Evolutionary conservation across 2,329 filamentous ascomycete genomes (phyloP), one percentile per base, ranked within the genome.

Genomic region (Fusarium agapanthi): DNA sequence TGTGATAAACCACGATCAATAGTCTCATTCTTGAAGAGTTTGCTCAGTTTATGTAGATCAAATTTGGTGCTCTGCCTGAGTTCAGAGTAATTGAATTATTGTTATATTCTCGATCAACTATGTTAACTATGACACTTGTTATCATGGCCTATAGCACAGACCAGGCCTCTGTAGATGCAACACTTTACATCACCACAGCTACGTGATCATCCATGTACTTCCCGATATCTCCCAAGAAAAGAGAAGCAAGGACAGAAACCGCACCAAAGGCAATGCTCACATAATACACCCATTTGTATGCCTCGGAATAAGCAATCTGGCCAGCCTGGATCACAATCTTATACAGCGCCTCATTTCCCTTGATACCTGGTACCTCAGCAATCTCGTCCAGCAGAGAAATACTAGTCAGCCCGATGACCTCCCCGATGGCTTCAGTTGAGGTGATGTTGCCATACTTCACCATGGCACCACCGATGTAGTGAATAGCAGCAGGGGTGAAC

Each of bases 251-350:
- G 3, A 54, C 35, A 5, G 50, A 40, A 40, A 54, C 50, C 2
- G 1, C 34, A 28, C 50, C 50, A 50, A n/a, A n/a, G 0, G 53
- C 53, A 44, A 44, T 56, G 18, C 53, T 56, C 28, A 56, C 41
- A 51, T 70, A 50, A 50, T 60, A 15, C n/a, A 53, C 30, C 45
- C 35, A 40, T 20, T 54, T 54, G 37, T 44, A 68, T 13, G 63
- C 65, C 16, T 68, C 43, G 3, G 67, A 34, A n/a, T n/a, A 54
- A n/a, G 50, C 50, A 54, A 41, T 40, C 50, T 54, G 50, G 20
- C 50, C 50, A 54, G 50, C 50, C 24, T 40, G 20, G 20, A 54
- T 41, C 14, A 54, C 35, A 54, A 41, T n/a, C 15, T 54, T 40
- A 14, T 54, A 54, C 26, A 54, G 1, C 7, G 50, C 35, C 26